These are phyloP conservation scores for Hamamelis virginiana DNA, from an alignment of 164 flowering plant species.

Conservation along the genomic window DNA sequence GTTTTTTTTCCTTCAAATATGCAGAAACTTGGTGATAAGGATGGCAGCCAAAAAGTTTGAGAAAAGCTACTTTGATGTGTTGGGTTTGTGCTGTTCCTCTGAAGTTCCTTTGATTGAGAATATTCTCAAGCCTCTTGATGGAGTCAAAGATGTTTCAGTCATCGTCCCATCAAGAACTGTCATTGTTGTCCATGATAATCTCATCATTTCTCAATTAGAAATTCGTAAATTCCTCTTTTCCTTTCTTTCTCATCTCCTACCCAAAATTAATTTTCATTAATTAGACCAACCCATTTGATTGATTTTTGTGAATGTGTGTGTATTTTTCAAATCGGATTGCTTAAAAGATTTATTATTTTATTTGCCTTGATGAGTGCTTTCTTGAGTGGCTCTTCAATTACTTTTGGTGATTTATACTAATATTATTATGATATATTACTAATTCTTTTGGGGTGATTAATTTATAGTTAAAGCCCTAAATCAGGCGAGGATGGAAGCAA, in stretches of 20 bases:
- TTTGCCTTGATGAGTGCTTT: no score
- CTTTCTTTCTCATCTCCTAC: not conserved
- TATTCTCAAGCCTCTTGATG: constrained; percentile 59
- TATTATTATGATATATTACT: no score
- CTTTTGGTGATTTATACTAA: no score
- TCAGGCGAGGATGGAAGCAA: constrained; percentile 82
- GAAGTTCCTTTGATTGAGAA: constrained; percentile 75
- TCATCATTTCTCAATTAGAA: constrained; percentile 57
- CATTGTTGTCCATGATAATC: constrained; percentile 71
- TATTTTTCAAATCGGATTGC: no score
- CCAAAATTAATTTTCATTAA: no score
- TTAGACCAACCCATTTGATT: no score
- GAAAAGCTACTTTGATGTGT: constrained; percentile 85
- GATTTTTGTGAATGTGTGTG: no score
- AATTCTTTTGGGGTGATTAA: no score
- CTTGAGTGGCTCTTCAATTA: no score
- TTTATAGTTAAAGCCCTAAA: constrained; percentile 42
- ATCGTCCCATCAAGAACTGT: constrained; percentile 79
- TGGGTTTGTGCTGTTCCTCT: constrained; percentile 85
- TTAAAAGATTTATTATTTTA: no score
- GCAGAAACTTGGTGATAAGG: no score
- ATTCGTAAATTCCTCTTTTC: constrained; percentile 52
- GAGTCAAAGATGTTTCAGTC: constrained; percentile 63
- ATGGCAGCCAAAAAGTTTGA: constrained; percentile 30
- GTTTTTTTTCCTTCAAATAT: no score